Conservation (phyloP, 768 basidiomycete genomes). For the Lentinula detonsa region DNA sequence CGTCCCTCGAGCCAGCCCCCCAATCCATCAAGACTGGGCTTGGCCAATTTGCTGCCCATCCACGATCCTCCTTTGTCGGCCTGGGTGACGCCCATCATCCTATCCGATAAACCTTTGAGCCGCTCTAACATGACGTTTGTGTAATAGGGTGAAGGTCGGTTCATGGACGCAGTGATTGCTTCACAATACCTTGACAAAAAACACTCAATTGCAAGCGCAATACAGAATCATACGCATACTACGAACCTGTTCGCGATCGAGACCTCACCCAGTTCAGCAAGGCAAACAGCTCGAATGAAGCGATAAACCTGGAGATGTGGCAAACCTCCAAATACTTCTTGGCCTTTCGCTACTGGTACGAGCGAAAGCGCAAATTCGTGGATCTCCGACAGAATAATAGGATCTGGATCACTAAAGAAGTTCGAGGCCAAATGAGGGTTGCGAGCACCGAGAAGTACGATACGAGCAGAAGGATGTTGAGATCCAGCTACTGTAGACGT, state of each 20-base stretch:
- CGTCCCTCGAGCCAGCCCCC: slow-evolving; percentile 90
- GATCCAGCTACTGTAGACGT: slow-evolving; percentile 68
- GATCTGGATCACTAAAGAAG: slow-evolving; percentile 63
- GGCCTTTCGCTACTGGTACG: slow-evolving; percentile 68
- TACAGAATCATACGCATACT: neutral
- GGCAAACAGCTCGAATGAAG: slow-evolving; percentile 64
- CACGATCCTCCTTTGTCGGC: slow-evolving; percentile 78
- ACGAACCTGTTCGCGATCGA: slow-evolving; percentile 68
- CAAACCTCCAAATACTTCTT: slow-evolving; percentile 78
- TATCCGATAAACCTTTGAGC: slow-evolving; percentile 72
- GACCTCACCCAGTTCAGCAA: slow-evolving; percentile 81
- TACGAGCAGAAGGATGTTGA: slow-evolving; percentile 60
- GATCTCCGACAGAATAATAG: slow-evolving; percentile 83
- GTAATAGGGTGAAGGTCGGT: slow-evolving; percentile 59
- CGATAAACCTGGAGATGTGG: slow-evolving; percentile 87
- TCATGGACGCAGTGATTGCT: slow-evolving; percentile 68
- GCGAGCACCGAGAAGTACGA: slow-evolving; percentile 69
- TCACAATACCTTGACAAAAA: slow-evolving; percentile 77
- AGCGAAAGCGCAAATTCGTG: slow-evolving; percentile 86
- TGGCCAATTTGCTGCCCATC: slow-evolving; percentile 81
- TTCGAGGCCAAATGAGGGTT: slow-evolving; percentile 44
- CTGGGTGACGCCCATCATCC: slow-evolving; percentile 66
- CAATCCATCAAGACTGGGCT: slow-evolving; percentile 88
- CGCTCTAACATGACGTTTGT: slow-evolving; percentile 64
- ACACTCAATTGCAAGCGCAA: neutral